Conservation (phyloP, 129 eudicot genomes). For the Scalesia atractyloides region DNA sequence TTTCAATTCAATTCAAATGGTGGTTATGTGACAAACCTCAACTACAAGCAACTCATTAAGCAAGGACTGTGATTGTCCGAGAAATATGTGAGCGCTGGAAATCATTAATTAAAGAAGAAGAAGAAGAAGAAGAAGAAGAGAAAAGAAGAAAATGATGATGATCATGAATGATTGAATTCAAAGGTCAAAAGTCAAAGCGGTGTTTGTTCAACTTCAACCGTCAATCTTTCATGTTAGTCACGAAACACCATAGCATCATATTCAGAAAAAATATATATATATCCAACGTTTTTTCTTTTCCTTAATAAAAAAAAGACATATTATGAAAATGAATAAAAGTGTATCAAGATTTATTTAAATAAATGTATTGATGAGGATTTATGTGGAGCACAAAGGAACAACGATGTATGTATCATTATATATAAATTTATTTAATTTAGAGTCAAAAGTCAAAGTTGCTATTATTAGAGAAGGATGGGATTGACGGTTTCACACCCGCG, state of each 20-base stretch:
- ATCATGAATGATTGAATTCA: constrained; percentile 8
- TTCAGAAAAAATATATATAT: no score
- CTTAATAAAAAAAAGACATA: no score
- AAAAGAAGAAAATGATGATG: constrained; percentile 12
- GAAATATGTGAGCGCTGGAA: constrained; percentile 79
- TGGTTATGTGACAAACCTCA: constrained; percentile 53
- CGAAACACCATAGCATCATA: no score
- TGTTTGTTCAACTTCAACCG: constrained; percentile 9
- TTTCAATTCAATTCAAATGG: no score
- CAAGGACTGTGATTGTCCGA: constrained; percentile 81
- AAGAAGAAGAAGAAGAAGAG: constrained; percentile 16
- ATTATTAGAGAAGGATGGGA: background rate
- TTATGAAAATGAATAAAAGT: no score
- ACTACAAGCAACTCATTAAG: constrained; percentile 81
- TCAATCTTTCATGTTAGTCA: no score
- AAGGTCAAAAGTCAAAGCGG: constrained; percentile 30
- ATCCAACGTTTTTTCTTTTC: no score
- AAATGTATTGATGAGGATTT: no score
- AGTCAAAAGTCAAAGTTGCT: background rate
- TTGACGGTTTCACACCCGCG: background rate
- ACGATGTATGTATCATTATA: no score
- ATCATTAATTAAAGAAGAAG: background rate
- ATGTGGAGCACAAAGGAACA: no score
- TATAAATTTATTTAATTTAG: background rate
- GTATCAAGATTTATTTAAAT: no score